These are phyloP conservation scores for Decorospora gaudefroyi DNA, from an alignment of 2,329 filamentous ascomycete genomes.

Conservation along the genomic window DNA sequence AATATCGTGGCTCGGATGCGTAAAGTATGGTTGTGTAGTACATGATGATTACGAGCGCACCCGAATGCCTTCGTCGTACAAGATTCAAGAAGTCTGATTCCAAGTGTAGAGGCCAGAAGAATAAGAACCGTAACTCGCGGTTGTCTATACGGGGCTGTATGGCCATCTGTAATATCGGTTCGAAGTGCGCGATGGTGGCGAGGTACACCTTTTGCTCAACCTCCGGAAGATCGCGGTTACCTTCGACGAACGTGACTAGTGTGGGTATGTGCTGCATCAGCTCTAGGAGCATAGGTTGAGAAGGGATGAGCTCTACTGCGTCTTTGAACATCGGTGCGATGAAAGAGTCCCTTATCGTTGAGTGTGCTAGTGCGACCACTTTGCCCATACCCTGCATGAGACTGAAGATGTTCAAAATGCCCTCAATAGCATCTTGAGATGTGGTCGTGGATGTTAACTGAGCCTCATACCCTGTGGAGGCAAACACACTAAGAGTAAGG, in stretches of 20 bases:
- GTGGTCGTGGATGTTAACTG: constrained; percentile 9
- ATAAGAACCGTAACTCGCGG: constrained; percentile 44
- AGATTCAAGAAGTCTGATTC: constrained; percentile 37
- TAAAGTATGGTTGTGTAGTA: constrained; percentile 47
- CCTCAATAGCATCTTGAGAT: constrained; percentile 31
- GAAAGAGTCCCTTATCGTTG: constrained; percentile 28
- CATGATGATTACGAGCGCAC: constrained; percentile 47
- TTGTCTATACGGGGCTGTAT: constrained; percentile 34
- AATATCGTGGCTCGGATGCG: constrained; percentile 44
- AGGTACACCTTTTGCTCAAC: constrained; percentile 23
- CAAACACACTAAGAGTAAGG: constrained; percentile 40
- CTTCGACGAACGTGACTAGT: constrained; percentile 29
- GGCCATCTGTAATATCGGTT: constrained; percentile 27
- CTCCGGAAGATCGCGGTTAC: constrained; percentile 24
- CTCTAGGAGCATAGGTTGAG: constrained; percentile 37
- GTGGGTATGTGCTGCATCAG: constrained; percentile 27
- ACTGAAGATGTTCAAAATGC: constrained; percentile 42
- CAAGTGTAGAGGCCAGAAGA: constrained; percentile 48
- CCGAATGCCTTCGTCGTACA: constrained; percentile 40
- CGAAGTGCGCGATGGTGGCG: constrained; percentile 23
- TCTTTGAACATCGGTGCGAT: constrained; percentile 31
- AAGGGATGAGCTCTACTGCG: constrained; percentile 25
- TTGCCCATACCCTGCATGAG: constrained; percentile 45
- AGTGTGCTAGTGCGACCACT: constrained; percentile 32
- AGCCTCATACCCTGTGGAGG: constrained; percentile 36